Conservation (phyloP, 306 rosid species). For the Ceratonia siliqua region DNA sequence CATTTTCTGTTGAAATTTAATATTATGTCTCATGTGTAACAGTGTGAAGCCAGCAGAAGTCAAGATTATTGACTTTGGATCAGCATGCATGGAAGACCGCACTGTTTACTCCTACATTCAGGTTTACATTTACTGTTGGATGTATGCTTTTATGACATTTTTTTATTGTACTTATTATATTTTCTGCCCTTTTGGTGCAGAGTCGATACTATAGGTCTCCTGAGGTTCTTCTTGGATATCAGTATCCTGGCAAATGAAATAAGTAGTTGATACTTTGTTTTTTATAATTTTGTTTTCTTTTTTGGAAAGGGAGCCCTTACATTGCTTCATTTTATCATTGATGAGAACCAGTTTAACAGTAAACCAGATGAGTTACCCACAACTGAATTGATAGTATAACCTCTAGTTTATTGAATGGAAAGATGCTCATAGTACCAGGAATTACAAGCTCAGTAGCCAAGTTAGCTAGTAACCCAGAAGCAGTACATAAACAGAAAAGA, state of each 20-base stretch:
- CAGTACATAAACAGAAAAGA: too few relatives aligned
- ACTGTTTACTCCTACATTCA: constrained; percentile 99
- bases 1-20: constrained; percentile 41
- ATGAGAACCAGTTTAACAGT: too few relatives aligned
- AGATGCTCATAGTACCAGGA: too few relatives aligned
- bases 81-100: constrained; percentile 99
- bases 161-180: constrained; percentile 27
- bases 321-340: not conserved
- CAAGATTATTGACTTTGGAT: constrained; percentile 97
- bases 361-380: too few relatives aligned
- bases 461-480: too few relatives aligned
- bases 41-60: constrained; percentile 86
- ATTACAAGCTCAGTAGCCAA: too few relatives aligned
- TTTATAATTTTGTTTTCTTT: constrained; percentile 8
- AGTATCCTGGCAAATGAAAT: constrained; percentile 76
- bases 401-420: too few relatives aligned
- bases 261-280: not conserved
- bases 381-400: too few relatives aligned
- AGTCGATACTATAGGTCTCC: constrained; percentile 99
- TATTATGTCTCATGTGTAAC: constrained; percentile 42
- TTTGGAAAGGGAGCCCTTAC: not conserved
- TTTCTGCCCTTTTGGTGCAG: constrained; percentile 54
- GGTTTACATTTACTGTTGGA: constrained; percentile 48
- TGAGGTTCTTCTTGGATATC: constrained; percentile 98
- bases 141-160: constrained; percentile 21